phyloP scores from a whole-genome alignment of 139 green algal genomes.

The Chlorella sp. region DNA sequence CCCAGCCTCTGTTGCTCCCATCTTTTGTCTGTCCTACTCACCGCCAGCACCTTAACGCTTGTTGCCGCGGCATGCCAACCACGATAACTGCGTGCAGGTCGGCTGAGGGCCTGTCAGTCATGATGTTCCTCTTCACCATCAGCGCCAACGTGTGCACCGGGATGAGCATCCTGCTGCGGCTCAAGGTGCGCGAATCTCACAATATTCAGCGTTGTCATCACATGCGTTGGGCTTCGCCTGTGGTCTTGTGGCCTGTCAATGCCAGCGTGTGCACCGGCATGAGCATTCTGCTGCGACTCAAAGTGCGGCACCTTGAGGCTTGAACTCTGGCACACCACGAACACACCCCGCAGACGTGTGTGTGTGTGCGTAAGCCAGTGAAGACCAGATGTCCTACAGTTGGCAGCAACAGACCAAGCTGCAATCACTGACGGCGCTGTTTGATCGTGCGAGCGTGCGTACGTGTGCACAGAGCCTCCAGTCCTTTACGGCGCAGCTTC shows the following conservation, averaged over 20 bases:
- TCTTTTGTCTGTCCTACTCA: too few relatives aligned
- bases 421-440: too few relatives aligned
- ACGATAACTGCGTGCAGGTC: too few relatives aligned
- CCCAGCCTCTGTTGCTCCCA: too few relatives aligned
- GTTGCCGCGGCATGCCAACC: too few relatives aligned
- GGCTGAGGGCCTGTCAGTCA: conserved; percentile 61
- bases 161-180: conserved; percentile 65
- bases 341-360: background rate
- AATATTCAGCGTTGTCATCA: background rate
- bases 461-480: conserved; percentile 3
- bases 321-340: too few relatives aligned
- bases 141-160: conserved; percentile 75
- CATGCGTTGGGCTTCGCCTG: too few relatives aligned
- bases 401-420: background rate
- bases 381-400: background rate
- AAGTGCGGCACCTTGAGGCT: too few relatives aligned
- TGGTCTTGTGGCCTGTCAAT: background rate
- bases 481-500: conserved; percentile 54
- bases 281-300: too few relatives aligned
- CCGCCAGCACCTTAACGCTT: too few relatives aligned
- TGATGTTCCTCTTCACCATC: conserved; percentile 80
- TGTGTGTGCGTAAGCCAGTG: background rate
- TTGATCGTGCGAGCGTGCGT: background rate
- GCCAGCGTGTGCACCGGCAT: background rate
- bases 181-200: conserved; percentile 9